Evolutionary conservation across 2,329 filamentous ascomycete species (phyloP).

Genomic region (Aspergillus pseudoviridinutans): DNA sequence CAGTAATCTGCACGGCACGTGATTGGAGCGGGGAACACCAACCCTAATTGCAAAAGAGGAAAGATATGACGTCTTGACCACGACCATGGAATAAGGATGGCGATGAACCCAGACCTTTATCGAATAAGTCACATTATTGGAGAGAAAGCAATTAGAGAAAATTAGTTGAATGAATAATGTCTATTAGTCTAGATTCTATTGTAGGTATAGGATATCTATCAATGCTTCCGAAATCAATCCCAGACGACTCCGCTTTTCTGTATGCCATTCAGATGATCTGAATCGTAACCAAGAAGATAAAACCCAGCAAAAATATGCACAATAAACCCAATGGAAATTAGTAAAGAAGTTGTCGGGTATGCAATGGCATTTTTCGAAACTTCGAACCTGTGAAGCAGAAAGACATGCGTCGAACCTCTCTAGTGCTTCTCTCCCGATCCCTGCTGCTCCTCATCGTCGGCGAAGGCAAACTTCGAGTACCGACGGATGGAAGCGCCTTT

Average conservation of each 20-base stretch:
- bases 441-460: constrained; percentile 48
- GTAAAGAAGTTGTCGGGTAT: neutral
- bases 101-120: neutral
- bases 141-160: no score
- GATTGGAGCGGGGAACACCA: neutral
- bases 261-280: neutral
- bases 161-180: neutral
- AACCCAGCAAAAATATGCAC: neutral
- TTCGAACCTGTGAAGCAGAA: neutral
- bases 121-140: no score
- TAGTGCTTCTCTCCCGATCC: constrained; percentile 3
- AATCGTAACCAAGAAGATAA: neutral
- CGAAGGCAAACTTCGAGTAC: constrained; percentile 69
- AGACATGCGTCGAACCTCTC: neutral
- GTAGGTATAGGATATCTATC: neutral
- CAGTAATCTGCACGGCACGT: neutral
- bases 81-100: neutral
- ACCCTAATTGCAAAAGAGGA: neutral
- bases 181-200: neutral
- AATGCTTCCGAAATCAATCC: neutral
- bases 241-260: neutral
- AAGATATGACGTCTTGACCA: neutral
- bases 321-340: neutral
- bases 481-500: constrained; percentile 68
- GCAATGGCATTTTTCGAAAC: neutral